A percentile compares a stretch with the other conserved stretches of the same genome.
phyloP scores from a whole-genome alignment of 176 grass and related monocot genomes.

The Phyllostachys edulis region DNA sequence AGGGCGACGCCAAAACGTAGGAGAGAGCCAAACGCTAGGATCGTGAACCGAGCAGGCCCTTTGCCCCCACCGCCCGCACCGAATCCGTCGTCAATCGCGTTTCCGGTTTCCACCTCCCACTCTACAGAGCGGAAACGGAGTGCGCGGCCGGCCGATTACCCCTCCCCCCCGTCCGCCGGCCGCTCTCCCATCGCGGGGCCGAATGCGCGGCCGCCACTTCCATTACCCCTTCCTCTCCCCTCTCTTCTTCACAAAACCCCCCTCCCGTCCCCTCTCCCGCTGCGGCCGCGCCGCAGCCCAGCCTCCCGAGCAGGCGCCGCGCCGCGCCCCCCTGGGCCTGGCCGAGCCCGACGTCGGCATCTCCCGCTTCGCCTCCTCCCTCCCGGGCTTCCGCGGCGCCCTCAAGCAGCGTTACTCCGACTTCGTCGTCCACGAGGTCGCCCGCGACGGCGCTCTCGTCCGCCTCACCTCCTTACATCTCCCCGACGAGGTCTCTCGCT shows the following conservation, averaged over 20 bases:
- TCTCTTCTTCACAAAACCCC: slow-evolving; percentile 20
- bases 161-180: background rate
- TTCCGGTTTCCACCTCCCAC: background rate
- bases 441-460: slow-evolving; percentile 61
- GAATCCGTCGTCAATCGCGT: no score
- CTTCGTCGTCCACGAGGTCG: slow-evolving; percentile 93
- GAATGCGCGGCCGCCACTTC: slow-evolving; percentile 41
- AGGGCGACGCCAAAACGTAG: no score
- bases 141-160: background rate
- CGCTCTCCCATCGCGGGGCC: background rate
- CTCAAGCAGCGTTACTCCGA: slow-evolving; percentile 90
- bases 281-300: background rate
- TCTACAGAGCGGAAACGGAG: background rate
- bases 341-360: slow-evolving; percentile 85
- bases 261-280: background rate
- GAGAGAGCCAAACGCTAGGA: no score
- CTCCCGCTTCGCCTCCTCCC: slow-evolving; percentile 69
- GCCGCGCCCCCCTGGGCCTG: slow-evolving; percentile 24
- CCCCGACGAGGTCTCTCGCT: slow-evolving; percentile 44
- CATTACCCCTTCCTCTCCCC: slow-evolving; percentile 19
- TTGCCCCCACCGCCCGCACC: background rate
- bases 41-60: no score
- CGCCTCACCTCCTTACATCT: slow-evolving; percentile 85
- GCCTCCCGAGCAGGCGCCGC: background rate
- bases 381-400: slow-evolving; percentile 71